Conservation (phyloP, 2,329 filamentous ascomycete species). For the Phaeophleospora eucalypticola region DNA sequence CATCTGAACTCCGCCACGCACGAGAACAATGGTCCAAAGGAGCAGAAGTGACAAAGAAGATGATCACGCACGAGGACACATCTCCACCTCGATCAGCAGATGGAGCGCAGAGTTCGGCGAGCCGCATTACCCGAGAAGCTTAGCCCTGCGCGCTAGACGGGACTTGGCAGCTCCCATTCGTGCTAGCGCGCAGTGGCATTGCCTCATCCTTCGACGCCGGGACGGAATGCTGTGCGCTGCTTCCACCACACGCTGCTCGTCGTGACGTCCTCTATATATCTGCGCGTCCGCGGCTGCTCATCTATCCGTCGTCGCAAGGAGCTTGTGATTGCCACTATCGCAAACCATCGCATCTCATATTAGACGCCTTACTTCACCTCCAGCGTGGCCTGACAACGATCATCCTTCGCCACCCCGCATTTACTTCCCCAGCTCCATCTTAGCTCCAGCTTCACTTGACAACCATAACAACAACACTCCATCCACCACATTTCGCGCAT, state of each 20-base stretch:
- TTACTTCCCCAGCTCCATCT: neutral
- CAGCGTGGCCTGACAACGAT: neutral
- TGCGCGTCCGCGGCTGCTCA: neutral
- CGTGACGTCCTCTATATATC: constrained; percentile 9
- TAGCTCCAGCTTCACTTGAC: neutral
- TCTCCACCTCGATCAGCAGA: neutral
- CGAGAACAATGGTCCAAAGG: no score
- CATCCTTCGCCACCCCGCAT: neutral
- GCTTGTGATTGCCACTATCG: neutral
- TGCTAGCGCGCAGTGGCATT: neutral
- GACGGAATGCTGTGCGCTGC: neutral
- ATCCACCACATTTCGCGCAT: constrained; percentile 1
- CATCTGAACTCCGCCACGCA: no score
- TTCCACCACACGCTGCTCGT: neutral
- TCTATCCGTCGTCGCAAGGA: no score
- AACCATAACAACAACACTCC: neutral
- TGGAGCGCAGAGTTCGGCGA: neutral
- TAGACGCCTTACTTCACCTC: neutral
- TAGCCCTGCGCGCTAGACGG: neutral
- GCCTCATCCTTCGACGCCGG: constrained; percentile 5
- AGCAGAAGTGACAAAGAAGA: no score
- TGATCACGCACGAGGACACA: no score
- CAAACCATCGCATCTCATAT: neutral
- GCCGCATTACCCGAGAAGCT: constrained; percentile 6
- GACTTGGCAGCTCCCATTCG: neutral